Evolutionary conservation across 1,284 basidiomycete genomes (phyloP), one percentile per base, ranked within the genome.

Genomic region (Gastroboletus turbinatus): DNA sequence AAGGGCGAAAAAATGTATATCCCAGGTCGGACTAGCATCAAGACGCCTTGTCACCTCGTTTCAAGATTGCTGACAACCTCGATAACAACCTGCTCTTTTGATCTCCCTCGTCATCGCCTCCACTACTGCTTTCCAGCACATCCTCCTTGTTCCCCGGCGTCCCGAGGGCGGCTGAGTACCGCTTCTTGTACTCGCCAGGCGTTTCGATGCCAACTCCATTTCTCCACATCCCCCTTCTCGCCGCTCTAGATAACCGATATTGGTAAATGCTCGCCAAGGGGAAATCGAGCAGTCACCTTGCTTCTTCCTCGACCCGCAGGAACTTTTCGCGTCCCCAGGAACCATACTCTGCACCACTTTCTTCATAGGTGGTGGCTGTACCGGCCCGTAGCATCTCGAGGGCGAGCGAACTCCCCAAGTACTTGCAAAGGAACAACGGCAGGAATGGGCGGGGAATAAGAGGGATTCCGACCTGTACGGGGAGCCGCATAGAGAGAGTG

Each of bases 371-470:
- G 0, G 82, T 82, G 0, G 78, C 94, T 76, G 85, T 86, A 4
- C 93, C 93, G 0, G 83, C 81, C 19, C 79, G 80, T 2, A 96
- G 73, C 91, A 96, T 94, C 62, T 91, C 84, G 8, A 91, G 66
- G 0, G 88, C 79, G 3, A 96, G 72, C 21, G 68, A 2, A 29
- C 67, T 64, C 27, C 81, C 83, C 55, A 76, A 78, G 6, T 84
- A 82, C 1, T 71, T 76, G 25, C 76, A 70, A 13, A 85, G 64
- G 45, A 73, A 75, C 6, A 73, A 75, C 0, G 84, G 83, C 16
- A 87, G 63, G 14, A 85, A 63, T 54, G 35, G 76, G 66, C 3
- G 80, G 78, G 30, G 80, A 66, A 33, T 81, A 58, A 58, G 79
- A 68, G 7, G 85, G 16, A 85, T 74, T 2, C 84, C 83, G n/a